Base-by-base conservation (phyloP, 176 grass and related monocot species). In the Hyparrhenia diplandra region DNA sequence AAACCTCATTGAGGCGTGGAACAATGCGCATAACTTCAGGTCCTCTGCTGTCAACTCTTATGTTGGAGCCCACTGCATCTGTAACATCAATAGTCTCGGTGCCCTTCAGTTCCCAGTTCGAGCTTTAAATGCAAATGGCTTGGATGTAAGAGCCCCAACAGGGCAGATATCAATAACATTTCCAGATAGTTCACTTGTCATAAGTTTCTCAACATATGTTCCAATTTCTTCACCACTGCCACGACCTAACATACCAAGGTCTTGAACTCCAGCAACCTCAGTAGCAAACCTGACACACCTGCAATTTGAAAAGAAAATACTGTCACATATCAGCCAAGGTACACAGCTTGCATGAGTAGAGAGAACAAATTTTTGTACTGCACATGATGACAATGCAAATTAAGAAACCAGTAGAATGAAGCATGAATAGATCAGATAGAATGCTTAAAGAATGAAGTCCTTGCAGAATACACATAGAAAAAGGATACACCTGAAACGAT, bases 151-250 rank as follows among this genome's bases (percentile, higher is more conserved):
- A 81, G 96, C 96, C 17, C 96, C 96, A 87, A 99, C 93, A 37
- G 96, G 96, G 64, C 96, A 99, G 76, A 99, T 99, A 76, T 99
- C 96, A 64, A 99, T 99, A 72, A 99, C 96, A 88, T 99, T 99
- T 81, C 96, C 96, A 67, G 96, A 99, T 9, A 99, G 82, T 88
- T 99, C 96, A 71, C 96, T 99, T 43, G 90, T 93, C 96, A 99
- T 99, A 76, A 95, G 90, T 76, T 88, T 95, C 78, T 93, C 96
- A 21, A 99, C 96, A 85, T 99, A 99, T 41, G 96, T 99, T 75
- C 96, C 96, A 21, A 99, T 99, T 90, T 99, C 96, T 88, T 99
- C 96, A 64, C 96, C 96, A 83, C 96, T 99, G 29, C 96, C 96
- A 80, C 96, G 92, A 27, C 96, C 96, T 85, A 99, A 67, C 72